Base-by-base conservation (phyloP, 208 protist genomes). In the Wallacemonas rigidus region DNA sequence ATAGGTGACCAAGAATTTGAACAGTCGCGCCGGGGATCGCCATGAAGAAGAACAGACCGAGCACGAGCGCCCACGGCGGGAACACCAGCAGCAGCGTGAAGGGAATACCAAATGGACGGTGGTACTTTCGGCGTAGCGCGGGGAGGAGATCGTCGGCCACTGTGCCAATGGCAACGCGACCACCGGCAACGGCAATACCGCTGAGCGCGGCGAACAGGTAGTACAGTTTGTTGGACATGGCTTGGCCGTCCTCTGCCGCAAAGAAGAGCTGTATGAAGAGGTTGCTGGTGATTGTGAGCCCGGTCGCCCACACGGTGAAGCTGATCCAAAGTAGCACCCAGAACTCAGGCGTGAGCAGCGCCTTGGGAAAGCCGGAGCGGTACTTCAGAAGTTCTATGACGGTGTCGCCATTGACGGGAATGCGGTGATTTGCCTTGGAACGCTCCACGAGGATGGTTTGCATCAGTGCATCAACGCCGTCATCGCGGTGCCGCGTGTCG, bases 321-420 rank as follows among this genome's bases (percentile, higher is more conserved):
- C 86, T 77, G 12, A 89, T 17, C 79, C 81, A 89, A 17, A 87
- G 63, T 64, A 87, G 78, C 53, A 87, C 61, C 44, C 86, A 87
- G 47, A 65, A 41, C 60, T 65, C 60, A 4, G 60, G 60, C 9
- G 60, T 65, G 26, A 80, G 84, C 56, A 89, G 71, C 61, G 78
- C 84, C 38, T 80, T 43, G 14, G 72, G 64, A 54, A 89, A 89
- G 50, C 78, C 76, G 36, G 75, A 79, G 47, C 81, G 74, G 74
- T 89, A 86, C 51, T 71, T 85, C 55, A 89, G 79, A 26, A 74
- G 76, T 61, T 89, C 81, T 11, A 87, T 67, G 8, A 71, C 47
- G 6, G 85, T 82, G 41, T 77, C 40, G 36, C 73, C 71, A 70
- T 86, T 65, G 3, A 86, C 9, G 75, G 76, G 43, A 74, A 89